Percentiles rank a stretch among this genome's conserved stretches.
Conservation (phyloP, 805 yeast genomes). For the Monosporozyma yasuniensis region DNA sequence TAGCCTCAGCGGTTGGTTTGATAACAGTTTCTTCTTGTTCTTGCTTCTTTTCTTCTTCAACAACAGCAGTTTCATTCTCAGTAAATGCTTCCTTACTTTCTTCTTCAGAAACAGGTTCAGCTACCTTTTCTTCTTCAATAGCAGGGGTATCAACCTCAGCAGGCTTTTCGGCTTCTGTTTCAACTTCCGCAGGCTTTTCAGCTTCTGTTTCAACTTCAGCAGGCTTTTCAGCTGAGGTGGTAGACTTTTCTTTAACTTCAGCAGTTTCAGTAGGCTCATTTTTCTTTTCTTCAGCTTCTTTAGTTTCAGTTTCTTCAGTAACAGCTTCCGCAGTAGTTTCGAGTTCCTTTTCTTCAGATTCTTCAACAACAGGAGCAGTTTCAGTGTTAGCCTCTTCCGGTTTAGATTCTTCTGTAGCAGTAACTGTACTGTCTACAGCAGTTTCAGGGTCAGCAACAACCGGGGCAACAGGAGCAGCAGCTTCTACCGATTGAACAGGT, state of each 20-base stretch:
- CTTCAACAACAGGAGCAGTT: background rate
- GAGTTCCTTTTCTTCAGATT: background rate
- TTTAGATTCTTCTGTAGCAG: slow-evolving; percentile 4
- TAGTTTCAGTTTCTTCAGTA: background rate
- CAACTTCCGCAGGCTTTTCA: background rate
- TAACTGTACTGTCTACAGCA: slow-evolving; percentile 3
- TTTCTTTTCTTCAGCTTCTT: slow-evolving; percentile 1
- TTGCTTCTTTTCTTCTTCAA: slow-evolving; percentile 3
- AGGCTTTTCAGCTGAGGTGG: background rate
- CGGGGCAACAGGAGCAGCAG: background rate
- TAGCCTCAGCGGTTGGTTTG: slow-evolving; percentile 31
- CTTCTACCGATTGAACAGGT: background rate
- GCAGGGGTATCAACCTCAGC: slow-evolving; percentile 2
- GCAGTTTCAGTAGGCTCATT: background rate
- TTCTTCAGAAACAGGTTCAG: background rate
- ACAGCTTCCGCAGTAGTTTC: background rate
- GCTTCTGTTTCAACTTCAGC: background rate
- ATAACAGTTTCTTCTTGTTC: slow-evolving; percentile 16
- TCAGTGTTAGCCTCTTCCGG: background rate
- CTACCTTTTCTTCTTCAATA: background rate
- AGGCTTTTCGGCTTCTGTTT: background rate
- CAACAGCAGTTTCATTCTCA: background rate
- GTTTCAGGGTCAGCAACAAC: slow-evolving; percentile 5
- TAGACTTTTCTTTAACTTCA: no score
- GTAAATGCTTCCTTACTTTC: background rate